Conservation (phyloP, 768 basidiomycete species). For the Amanita fuliginea region DNA sequence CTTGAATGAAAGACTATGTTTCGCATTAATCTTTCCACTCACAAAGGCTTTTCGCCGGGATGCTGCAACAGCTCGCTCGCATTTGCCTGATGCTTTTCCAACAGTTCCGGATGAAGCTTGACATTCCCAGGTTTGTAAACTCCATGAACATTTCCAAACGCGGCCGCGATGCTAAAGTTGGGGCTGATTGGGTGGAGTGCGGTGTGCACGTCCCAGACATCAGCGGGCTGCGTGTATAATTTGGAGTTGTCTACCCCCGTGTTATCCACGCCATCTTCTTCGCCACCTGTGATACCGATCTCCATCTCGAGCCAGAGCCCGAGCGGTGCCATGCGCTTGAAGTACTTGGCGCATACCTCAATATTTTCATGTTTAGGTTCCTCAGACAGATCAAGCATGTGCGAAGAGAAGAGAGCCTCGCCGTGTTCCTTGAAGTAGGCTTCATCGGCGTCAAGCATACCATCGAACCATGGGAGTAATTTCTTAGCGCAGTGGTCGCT, state of each 20-base stretch:
- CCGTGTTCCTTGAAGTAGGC: constrained; percentile 84
- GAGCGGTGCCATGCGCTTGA: constrained; percentile 86
- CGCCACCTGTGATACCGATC: constrained; percentile 99
- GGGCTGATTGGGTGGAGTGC: constrained; percentile 78
- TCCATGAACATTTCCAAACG: constrained; percentile 98
- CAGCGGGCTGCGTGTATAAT: constrained; percentile 96
- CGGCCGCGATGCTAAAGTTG: constrained; percentile 97
- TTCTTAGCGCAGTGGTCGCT: constrained; percentile 98
- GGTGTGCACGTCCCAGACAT: constrained; percentile 84
- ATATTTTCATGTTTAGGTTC: constrained; percentile 92
- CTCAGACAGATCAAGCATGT: constrained; percentile 99
- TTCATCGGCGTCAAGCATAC: constrained; percentile 95
- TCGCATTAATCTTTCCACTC: constrained; percentile 17
- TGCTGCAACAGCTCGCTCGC: constrained; percentile 58
- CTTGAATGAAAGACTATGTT: constrained; percentile 1
- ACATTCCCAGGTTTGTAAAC: constrained; percentile 99
- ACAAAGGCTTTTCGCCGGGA: constrained; percentile 71
- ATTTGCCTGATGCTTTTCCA: constrained; percentile 83
- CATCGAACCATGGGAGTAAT: constrained; percentile 98
- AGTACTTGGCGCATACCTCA: constrained; percentile 86
- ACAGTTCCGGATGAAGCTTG: constrained; percentile 80
- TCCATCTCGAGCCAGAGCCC: constrained; percentile 99
- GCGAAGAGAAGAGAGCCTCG: constrained; percentile 86
- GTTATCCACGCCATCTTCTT: constrained; percentile 99
- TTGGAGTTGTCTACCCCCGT: constrained; percentile 86